These are phyloP conservation scores for Ogataea zsoltii DNA, from an alignment of 805 yeast genomes.

Conservation along the genomic window DNA sequence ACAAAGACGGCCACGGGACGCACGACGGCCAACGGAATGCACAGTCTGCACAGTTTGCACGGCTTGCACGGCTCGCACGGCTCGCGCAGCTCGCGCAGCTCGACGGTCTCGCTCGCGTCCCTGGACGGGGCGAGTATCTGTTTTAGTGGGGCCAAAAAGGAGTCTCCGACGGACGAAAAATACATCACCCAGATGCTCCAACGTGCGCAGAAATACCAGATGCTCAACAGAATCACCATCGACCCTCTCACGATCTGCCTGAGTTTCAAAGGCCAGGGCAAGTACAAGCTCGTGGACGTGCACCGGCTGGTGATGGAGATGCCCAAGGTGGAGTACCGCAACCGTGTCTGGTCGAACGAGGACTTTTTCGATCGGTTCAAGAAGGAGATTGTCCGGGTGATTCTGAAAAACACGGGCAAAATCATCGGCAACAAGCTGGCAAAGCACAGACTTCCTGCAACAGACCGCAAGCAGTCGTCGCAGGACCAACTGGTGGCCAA, in stretches of 20 bases:
- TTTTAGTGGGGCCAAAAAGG: slow-evolving; percentile 3
- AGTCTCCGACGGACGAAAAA: slow-evolving; percentile 23
- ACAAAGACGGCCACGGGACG: slow-evolving; percentile 3
- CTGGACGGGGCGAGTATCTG: slow-evolving; percentile 11
- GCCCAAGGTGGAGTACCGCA: slow-evolving; percentile 60
- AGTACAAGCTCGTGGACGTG: slow-evolving; percentile 69
- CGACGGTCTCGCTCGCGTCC: not conserved
- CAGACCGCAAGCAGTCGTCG: not conserved
- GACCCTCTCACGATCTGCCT: slow-evolving; percentile 46
- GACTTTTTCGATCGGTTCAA: slow-evolving; percentile 66
- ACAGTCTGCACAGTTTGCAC: no score
- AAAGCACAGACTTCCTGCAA: slow-evolving; percentile 11
- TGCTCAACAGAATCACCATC: slow-evolving; percentile 37
- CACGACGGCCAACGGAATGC: no score
- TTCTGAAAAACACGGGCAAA: slow-evolving; percentile 70
- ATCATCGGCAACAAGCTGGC: slow-evolving; percentile 73
- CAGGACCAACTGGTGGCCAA: slow-evolving; percentile 10
- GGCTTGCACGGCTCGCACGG: not conserved
- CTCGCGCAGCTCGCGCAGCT: not conserved
- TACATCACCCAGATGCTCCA: slow-evolving; percentile 43
- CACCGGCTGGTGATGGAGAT: slow-evolving; percentile 65
- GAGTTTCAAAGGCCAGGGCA: slow-evolving; percentile 79
- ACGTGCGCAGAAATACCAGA: slow-evolving; percentile 44
- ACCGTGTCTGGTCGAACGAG: slow-evolving; percentile 70
- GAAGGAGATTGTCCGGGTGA: slow-evolving; percentile 55